A percentile compares a stretch with the other conserved stretches of the same genome.
Evolutionary conservation across 164 flowering plant species (phyloP).

Genomic region (Magnolia officinalis): DNA sequence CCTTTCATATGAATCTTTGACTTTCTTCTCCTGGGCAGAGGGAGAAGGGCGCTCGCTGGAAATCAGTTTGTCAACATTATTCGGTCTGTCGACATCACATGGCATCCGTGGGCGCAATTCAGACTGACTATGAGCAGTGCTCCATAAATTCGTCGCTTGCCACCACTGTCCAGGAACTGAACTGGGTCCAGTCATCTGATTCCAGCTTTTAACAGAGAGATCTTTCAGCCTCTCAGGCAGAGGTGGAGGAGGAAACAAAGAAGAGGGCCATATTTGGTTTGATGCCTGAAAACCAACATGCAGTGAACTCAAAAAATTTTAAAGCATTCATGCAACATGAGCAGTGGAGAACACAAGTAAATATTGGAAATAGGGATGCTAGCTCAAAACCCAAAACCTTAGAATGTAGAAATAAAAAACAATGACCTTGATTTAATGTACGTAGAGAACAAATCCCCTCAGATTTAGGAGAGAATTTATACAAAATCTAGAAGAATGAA

Average conservation of each 20-base stretch:
- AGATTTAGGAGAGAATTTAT: too few species aligned
- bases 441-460: too few species aligned
- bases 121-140: constrained; percentile 35
- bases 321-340: neutral
- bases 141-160: constrained; percentile 53
- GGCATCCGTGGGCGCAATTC: constrained; percentile 42
- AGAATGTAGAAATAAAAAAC: neutral
- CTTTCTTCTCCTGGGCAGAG: constrained; percentile 38
- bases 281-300: constrained; percentile 39
- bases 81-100: constrained; percentile 42
- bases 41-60: constrained; percentile 31
- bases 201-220: constrained; percentile 55
- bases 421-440: too few species aligned
- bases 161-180: constrained; percentile 54
- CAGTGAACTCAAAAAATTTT: neutral
- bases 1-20: constrained; percentile 44
- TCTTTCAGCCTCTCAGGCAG: constrained; percentile 58
- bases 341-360: neutral
- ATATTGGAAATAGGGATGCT: neutral
- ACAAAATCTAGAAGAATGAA: too few species aligned
- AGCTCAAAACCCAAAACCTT: neutral
- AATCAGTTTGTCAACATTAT: constrained; percentile 28
- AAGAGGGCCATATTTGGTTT: constrained; percentile 58
- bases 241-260: constrained; percentile 32
- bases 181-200: constrained; percentile 49